Evolutionary conservation across 495 filamentous ascomycete genomes (phyloP).

Genomic region (Penicillium coprophilum): DNA sequence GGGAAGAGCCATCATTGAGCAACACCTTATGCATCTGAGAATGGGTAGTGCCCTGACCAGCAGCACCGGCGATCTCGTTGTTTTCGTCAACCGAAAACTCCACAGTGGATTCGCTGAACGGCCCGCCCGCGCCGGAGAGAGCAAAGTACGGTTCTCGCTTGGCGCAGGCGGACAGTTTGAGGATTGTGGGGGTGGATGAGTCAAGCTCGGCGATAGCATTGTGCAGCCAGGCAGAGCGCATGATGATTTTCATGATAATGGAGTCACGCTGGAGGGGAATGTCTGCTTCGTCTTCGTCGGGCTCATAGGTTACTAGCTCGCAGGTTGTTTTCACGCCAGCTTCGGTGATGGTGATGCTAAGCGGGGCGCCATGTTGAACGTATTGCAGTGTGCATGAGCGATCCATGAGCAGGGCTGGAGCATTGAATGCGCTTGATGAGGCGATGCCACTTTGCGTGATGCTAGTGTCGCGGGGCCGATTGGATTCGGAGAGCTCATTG

Average conservation of each 20-base stretch:
- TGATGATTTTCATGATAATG: slow-evolving; percentile 90
- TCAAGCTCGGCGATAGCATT: slow-evolving; percentile 82
- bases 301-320: slow-evolving; percentile 86
- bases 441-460: slow-evolving; percentile 43
- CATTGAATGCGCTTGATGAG: slow-evolving; percentile 66
- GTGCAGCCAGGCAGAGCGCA: slow-evolving; percentile 77
- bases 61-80: slow-evolving; percentile 17
- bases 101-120: slow-evolving; percentile 75
- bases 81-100: slow-evolving; percentile 77
- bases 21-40: slow-evolving; percentile 30
- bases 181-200: slow-evolving; percentile 63
- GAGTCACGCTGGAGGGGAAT: slow-evolving; percentile 81
- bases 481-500: slow-evolving; percentile 62
- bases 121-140: slow-evolving; percentile 66
- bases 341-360: slow-evolving; percentile 81
- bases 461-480: slow-evolving; percentile 45
- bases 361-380: slow-evolving; percentile 63
- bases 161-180: slow-evolving; percentile 63
- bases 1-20: slow-evolving; percentile 41
- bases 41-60: slow-evolving; percentile 13
- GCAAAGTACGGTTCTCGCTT: slow-evolving; percentile 65
- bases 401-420: slow-evolving; percentile 70
- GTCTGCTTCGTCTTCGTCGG: slow-evolving; percentile 59
- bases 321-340: slow-evolving; percentile 85
- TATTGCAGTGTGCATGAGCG: slow-evolving; percentile 84